These are phyloP conservation scores for Nectriaceae sp. DNA, from an alignment of 2,329 filamentous ascomycete genomes.

Conservation along the genomic window DNA sequence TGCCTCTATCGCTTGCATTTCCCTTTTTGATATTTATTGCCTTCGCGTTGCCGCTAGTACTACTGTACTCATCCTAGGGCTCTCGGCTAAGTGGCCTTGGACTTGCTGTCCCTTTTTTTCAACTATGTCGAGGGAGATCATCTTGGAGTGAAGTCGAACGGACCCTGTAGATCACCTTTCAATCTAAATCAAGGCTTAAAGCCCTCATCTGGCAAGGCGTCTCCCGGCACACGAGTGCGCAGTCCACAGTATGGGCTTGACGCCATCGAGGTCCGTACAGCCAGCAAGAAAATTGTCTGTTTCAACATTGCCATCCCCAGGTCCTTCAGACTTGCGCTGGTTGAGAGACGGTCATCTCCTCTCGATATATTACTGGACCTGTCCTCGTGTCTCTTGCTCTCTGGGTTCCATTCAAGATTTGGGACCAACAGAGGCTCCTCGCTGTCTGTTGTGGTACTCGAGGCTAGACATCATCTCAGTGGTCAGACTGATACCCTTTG, in stretches of 20 bases:
- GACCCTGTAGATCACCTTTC: not conserved
- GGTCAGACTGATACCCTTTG: too few relatives aligned
- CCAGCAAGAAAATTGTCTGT: not conserved
- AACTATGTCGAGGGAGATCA: not conserved
- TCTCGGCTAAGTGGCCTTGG: not conserved
- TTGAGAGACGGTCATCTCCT: not conserved
- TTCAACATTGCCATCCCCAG: not conserved
- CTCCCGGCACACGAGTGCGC: too few relatives aligned
- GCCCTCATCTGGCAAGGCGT: too few relatives aligned
- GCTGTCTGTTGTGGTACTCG: not conserved
- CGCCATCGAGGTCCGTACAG: not conserved
- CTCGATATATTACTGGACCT: not conserved
- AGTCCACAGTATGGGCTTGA: too few relatives aligned
- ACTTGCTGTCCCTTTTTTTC: not conserved
- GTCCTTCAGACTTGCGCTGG: not conserved
- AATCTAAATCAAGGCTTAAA: not conserved
- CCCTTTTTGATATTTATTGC: slow-evolving; percentile 14
- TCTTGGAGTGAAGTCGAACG: not conserved
- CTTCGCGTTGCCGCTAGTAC: slow-evolving; percentile 1
- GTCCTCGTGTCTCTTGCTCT: not conserved
- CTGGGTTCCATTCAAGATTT: not conserved
- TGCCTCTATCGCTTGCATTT: slow-evolving; percentile 1
- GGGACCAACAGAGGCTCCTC: not conserved
- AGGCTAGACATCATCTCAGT: not conserved
- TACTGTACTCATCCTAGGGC: too few relatives aligned